These are phyloP conservation scores for Polytrichum commune DNA, from an alignment of 225 moss, liverwort and hornwort genomes.

Conservation along the genomic window DNA sequence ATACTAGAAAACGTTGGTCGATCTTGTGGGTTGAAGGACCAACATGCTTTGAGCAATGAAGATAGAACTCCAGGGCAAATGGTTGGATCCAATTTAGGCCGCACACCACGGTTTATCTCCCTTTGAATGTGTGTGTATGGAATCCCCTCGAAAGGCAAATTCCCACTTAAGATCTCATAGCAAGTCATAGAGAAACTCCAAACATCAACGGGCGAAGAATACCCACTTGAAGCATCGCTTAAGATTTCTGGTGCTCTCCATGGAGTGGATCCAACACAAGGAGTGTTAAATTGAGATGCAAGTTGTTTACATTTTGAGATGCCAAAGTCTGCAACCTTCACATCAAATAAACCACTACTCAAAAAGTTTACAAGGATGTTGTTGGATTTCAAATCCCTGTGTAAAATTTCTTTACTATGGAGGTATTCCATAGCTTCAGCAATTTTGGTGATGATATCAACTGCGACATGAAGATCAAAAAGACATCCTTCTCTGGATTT, in stretches of 20 bases:
- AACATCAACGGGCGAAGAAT: not conserved
- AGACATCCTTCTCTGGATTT: not conserved
- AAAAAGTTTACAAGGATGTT: not conserved
- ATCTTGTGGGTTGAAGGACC: not conserved
- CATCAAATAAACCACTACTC: not conserved
- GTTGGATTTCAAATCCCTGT: not conserved
- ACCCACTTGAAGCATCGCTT: not conserved
- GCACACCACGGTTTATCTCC: not conserved
- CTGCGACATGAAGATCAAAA: not conserved
- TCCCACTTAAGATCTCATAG: not conserved
- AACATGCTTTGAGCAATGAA: not conserved
- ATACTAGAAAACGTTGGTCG: not conserved
- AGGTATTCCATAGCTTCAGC: not conserved
- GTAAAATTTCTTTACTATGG: not conserved
- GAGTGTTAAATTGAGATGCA: not conserved
- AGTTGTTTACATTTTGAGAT: not conserved
- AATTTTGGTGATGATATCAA: not conserved
- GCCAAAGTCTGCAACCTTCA: not conserved
- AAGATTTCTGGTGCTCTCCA: not conserved
- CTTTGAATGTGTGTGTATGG: not conserved
- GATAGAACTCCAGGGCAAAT: not conserved
- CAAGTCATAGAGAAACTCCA: not conserved
- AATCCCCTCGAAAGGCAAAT: not conserved
- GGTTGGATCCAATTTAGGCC: not conserved
- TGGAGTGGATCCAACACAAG: not conserved